Evolutionary conservation across 768 basidiomycete species (phyloP).

Genomic region (Strobilomyces confusus): DNA sequence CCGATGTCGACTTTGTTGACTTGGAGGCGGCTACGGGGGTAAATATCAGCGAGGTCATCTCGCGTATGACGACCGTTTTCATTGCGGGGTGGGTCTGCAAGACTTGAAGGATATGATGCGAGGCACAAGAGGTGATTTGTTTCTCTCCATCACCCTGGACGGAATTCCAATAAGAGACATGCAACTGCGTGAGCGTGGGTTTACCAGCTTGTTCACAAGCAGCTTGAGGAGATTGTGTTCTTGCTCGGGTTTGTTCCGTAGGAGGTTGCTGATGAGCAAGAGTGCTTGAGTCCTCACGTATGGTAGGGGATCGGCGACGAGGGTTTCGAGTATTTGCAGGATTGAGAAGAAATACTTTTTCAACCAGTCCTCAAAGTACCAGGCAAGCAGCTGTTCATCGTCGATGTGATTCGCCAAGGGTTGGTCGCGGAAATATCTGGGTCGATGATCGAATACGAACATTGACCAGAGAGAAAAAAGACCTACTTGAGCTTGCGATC

Average conservation of each 20-base stretch:
- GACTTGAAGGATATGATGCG: slow-evolving; percentile 83
- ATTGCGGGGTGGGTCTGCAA: slow-evolving; percentile 90
- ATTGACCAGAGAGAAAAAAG: background rate
- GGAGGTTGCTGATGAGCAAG: slow-evolving; percentile 70
- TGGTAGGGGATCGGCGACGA: slow-evolving; percentile 79
- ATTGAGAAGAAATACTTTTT: slow-evolving; percentile 96
- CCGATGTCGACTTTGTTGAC: slow-evolving; percentile 9
- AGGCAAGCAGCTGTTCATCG: slow-evolving; percentile 71
- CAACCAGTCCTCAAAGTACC: slow-evolving; percentile 96
- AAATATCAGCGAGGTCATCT: slow-evolving; percentile 70
- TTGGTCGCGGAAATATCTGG: slow-evolving; percentile 89
- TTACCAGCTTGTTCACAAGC: slow-evolving; percentile 89
- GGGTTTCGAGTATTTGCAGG: slow-evolving; percentile 82
- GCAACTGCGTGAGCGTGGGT: slow-evolving; percentile 20
- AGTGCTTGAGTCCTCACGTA: slow-evolving; percentile 88
- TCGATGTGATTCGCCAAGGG: slow-evolving; percentile 64
- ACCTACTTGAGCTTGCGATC: slow-evolving; percentile 80
- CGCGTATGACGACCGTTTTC: slow-evolving; percentile 86
- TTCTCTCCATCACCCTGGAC: slow-evolving; percentile 84
- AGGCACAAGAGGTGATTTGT: slow-evolving; percentile 83
- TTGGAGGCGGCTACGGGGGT: slow-evolving; percentile 27
- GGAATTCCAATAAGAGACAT: background rate
- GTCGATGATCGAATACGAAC: background rate
- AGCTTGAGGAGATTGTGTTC: slow-evolving; percentile 93
- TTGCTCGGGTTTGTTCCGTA: slow-evolving; percentile 91